These are phyloP conservation scores for Paramecium caudatum DNA, from an alignment of 73 alveolate genomes.

Conservation along the genomic window DNA sequence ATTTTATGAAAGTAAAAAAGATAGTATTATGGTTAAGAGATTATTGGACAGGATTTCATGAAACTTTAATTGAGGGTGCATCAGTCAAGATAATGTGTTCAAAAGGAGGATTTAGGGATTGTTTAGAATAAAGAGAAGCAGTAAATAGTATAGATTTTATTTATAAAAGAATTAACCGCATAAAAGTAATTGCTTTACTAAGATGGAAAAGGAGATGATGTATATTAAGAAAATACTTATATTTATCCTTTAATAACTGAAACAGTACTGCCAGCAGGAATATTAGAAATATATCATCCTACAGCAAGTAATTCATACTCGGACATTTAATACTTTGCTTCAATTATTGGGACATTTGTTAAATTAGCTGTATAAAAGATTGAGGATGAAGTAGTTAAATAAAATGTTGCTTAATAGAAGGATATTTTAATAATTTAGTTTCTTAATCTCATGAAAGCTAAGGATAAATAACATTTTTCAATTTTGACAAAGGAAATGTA, in stretches of 20 bases:
- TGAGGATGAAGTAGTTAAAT: not conserved
- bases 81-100: slow-evolving; percentile 26
- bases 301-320: not conserved
- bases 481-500: slow-evolving; percentile 2
- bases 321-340: slow-evolving; percentile 47
- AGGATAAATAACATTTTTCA: not conserved
- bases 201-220: slow-evolving; percentile 37
- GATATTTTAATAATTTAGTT: slow-evolving; percentile 18
- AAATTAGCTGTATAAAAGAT: not conserved
- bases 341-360: slow-evolving; percentile 32
- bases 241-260: slow-evolving; percentile 25
- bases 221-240: slow-evolving; percentile 53
- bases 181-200: slow-evolving; percentile 10
- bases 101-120: slow-evolving; percentile 56
- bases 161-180: slow-evolving; percentile 15
- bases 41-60: slow-evolving; percentile 59
- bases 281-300: slow-evolving; percentile 38
- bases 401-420: not conserved
- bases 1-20: slow-evolving; percentile 27
- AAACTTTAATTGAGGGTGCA: not conserved
- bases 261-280: slow-evolving; percentile 33
- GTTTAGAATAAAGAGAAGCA: slow-evolving; percentile 61
- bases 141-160: not conserved
- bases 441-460: not conserved
- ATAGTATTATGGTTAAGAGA: slow-evolving; percentile 48